phyloP scores from a whole-genome alignment of 192 early-diverging fungal species.

The Coemansia sp. region DNA sequence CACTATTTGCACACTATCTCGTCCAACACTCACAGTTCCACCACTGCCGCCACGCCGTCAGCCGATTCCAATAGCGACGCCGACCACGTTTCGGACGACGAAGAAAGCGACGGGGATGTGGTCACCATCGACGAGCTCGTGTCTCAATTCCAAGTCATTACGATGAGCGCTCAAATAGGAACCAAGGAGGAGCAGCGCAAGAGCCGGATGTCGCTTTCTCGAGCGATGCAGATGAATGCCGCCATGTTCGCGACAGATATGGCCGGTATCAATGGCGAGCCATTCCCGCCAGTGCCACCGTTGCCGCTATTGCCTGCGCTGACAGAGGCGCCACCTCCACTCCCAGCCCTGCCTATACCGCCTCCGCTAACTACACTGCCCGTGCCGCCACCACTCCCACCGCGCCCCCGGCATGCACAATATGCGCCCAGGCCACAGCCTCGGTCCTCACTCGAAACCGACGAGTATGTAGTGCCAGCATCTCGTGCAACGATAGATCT shows the following conservation, averaged over 20 bases:
- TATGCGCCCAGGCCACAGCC: background rate
- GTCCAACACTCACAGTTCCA: constrained; percentile 6
- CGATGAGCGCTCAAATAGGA: constrained; percentile 44
- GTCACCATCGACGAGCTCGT: constrained; percentile 50
- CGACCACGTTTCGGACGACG: constrained; percentile 8
- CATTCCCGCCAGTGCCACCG: constrained; percentile 19
- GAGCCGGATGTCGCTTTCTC: constrained; percentile 42
- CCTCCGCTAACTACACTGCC: no score
- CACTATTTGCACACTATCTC: constrained; percentile 69
- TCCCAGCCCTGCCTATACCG: background rate
- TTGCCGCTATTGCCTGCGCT: constrained; percentile 13
- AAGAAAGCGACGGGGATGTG: constrained; percentile 21
- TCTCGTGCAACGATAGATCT: constrained; percentile 42
- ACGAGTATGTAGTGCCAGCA: constrained; percentile 1
- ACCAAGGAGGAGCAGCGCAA: constrained; percentile 53
- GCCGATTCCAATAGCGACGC: background rate
- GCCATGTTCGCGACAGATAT: constrained; percentile 16
- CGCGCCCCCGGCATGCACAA: background rate
- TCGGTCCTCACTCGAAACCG: background rate
- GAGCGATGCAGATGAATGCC: constrained; percentile 15
- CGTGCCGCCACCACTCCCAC: constrained; percentile 1
- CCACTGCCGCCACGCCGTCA: background rate
- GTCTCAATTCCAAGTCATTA: constrained; percentile 42
- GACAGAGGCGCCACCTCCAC: background rate
- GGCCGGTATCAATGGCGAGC: constrained; percentile 10